These are phyloP conservation scores for Canavalia gladiata DNA, from an alignment of 306 rosid genomes.

Conservation along the genomic window DNA sequence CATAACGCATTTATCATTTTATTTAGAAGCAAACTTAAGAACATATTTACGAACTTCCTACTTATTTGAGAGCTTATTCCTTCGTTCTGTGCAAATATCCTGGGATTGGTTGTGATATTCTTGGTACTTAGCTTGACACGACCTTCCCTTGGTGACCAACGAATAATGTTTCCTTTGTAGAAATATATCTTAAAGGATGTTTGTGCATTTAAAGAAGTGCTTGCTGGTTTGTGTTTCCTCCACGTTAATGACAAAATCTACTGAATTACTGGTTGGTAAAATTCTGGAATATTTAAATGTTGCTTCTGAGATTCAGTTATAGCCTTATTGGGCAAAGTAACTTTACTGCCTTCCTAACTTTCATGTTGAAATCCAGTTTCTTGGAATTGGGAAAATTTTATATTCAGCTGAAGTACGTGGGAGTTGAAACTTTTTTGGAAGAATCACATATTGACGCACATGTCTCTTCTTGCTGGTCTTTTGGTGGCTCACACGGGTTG, in stretches of 20 bases:
- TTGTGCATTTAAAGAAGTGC: constrained; percentile 5
- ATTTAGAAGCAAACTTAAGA: not conserved
- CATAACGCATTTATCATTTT: not conserved
- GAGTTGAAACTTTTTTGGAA: not conserved
- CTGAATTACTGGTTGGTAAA: not conserved
- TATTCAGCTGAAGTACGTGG: constrained; percentile 1
- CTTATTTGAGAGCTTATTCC: constrained; percentile 13
- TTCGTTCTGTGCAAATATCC: constrained; percentile 33
- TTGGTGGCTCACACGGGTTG: not conserved
- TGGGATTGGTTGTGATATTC: constrained; percentile 1
- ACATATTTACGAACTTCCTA: not conserved
- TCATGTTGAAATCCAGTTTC: constrained; percentile 16
- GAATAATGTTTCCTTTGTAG: constrained; percentile 30
- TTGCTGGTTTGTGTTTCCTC: constrained; percentile 23
- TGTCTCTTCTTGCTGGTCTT: not conserved
- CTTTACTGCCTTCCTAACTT: constrained; percentile 11
- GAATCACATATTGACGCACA: not conserved
- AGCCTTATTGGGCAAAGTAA: not conserved
- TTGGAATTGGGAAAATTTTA: not conserved
- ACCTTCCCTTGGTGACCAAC: constrained; percentile 1
- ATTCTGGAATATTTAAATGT: not conserved
- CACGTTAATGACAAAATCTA: not conserved
- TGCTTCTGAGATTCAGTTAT: constrained; percentile 9
- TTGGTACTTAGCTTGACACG: constrained; percentile 34
- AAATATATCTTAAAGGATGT: constrained; percentile 23